phyloP scores from a whole-genome alignment of 768 basidiomycete species.

The Tubosaeta sp. region DNA sequence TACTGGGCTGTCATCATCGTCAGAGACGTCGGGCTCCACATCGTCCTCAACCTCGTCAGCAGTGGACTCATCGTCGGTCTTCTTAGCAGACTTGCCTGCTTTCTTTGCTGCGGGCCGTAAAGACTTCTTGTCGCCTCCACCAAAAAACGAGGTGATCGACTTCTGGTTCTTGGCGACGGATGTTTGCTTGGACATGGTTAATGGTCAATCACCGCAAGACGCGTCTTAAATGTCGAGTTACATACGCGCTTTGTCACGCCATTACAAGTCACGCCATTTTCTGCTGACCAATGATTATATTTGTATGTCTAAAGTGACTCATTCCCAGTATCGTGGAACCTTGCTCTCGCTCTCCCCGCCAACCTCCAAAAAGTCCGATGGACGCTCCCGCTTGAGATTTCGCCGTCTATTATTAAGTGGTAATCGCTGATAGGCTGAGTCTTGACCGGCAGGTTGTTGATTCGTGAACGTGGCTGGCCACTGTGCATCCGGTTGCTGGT shows the following conservation, averaged over 20 bases:
- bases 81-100: constrained; percentile 29
- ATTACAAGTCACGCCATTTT: constrained; percentile 6
- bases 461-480: constrained; percentile 52
- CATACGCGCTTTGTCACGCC: constrained; percentile 13
- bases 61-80: constrained; percentile 28
- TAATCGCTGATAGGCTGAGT: constrained; percentile 83
- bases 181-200: constrained; percentile 48
- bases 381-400: constrained; percentile 75
- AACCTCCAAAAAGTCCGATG: constrained; percentile 80
- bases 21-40: constrained; percentile 30
- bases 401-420: constrained; percentile 79
- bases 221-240: constrained; percentile 22
- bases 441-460: constrained; percentile 64
- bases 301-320: constrained; percentile 1
- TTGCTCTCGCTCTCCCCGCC: constrained; percentile 61
- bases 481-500: constrained; percentile 34
- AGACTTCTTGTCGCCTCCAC: constrained; percentile 27
- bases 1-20: constrained; percentile 28
- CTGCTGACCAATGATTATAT: background rate
- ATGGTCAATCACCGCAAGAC: background rate
- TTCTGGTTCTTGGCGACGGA: constrained; percentile 45
- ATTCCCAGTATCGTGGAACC: constrained; percentile 77
- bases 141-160: constrained; percentile 55
- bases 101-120: constrained; percentile 23
- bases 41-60: constrained; percentile 34